phyloP scores from a whole-genome alignment of 129 eudicot species.

The Helichrysum umbraculigerum region DNA sequence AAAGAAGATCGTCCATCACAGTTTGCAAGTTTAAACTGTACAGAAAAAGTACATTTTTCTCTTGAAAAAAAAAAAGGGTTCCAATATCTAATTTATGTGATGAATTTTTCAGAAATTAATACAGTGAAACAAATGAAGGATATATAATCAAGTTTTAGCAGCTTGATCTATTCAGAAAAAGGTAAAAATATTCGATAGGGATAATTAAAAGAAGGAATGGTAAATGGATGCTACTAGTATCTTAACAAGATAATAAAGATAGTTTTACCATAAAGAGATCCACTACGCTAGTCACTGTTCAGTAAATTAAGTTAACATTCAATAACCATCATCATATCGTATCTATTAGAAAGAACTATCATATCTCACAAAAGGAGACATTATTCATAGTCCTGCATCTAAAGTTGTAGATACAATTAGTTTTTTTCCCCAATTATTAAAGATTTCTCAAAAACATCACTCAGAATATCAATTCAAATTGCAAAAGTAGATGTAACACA shows the following conservation, averaged over 20 bases:
- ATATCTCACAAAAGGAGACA: background rate
- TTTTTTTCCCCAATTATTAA: background rate
- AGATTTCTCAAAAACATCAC: constrained; percentile 18
- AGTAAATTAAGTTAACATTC: background rate
- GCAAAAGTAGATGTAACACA: background rate
- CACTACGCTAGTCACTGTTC: background rate
- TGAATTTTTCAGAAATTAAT: background rate
- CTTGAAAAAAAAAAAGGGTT: background rate
- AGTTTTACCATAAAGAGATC: background rate
- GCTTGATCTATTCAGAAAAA: background rate
- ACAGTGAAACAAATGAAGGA: background rate
- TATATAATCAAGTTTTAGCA: background rate
- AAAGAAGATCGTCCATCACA: background rate
- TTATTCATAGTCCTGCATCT: background rate
- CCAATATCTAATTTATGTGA: background rate
- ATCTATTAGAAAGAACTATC: constrained; percentile 8
- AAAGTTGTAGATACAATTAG: background rate
- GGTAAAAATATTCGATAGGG: constrained; percentile 5
- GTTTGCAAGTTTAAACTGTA: background rate
- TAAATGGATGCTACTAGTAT: background rate
- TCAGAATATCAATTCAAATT: background rate
- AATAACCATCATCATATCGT: background rate
- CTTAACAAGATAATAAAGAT: constrained; percentile 11
- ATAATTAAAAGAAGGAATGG: background rate
- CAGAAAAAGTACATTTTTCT: background rate